These are phyloP conservation scores for Penicillium sp. DNA, from an alignment of 2,329 filamentous ascomycete genomes.

Conservation along the genomic window DNA sequence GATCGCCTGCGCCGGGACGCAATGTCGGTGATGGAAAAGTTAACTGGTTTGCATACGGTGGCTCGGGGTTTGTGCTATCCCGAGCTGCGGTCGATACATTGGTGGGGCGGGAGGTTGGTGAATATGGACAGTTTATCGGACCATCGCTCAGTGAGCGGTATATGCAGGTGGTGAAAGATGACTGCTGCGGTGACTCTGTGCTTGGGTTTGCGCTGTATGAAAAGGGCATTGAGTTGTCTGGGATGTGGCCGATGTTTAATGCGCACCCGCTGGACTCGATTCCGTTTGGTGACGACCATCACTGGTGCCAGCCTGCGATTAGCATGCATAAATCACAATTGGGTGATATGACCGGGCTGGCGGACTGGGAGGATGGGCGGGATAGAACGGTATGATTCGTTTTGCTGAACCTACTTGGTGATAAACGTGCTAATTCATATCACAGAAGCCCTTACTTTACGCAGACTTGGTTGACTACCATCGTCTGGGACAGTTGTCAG, in stretches of 20 bases:
- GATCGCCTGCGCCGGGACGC: conserved; percentile 47
- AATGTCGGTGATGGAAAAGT: conserved; percentile 11
- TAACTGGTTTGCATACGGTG: conserved; percentile 51
- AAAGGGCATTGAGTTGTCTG: conserved; percentile 46
- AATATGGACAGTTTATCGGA: conserved; percentile 41
- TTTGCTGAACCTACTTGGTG: neutral
- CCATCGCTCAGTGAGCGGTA: conserved; percentile 42
- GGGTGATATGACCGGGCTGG: conserved; percentile 50
- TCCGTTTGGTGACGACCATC: conserved; percentile 43
- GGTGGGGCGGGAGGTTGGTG: conserved; percentile 20
- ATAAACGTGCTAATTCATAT: neutral
- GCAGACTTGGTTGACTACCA: conserved; percentile 34
- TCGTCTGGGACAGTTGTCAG: conserved; percentile 19
- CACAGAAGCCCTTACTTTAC: conserved; percentile 23
- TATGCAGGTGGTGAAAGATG: conserved; percentile 43
- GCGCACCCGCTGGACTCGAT: conserved; percentile 52
- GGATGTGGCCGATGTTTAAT: conserved; percentile 51
- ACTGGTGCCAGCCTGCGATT: conserved; percentile 54
- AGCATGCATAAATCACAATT: conserved; percentile 51
- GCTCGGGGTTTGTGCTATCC: conserved; percentile 50
- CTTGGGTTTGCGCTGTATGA: conserved; percentile 50
- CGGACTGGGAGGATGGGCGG: conserved; percentile 41
- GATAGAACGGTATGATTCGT: conserved; percentile 20
- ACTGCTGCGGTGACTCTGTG: conserved; percentile 56
- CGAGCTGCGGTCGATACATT: conserved; percentile 47